Evolutionary conservation across 2,329 filamentous ascomycete genomes (phyloP), one percentile per base, ranked within the genome.

Genomic region (Xylaria sp.): DNA sequence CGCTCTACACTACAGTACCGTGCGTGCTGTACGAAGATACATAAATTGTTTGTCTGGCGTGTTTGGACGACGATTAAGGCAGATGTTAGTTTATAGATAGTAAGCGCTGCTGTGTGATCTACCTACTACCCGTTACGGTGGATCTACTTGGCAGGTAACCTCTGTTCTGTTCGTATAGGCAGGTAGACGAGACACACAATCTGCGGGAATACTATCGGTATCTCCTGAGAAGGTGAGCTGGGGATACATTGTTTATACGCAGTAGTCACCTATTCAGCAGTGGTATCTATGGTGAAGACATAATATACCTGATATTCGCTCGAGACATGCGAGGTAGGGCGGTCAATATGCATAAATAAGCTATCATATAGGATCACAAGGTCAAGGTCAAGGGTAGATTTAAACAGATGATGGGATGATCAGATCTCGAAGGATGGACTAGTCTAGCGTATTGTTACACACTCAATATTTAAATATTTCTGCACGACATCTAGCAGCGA

Each of bases 401-500:
- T 28, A 55, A 33, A 55, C 52, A 33, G 61, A 18, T 12, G 39
- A 54, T 59, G 62, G 59, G 46, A 28, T 66, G 58, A 49, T 58
- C 33, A 59, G 59, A 63, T 60, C 63, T 63, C 49, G 41, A 57
- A 43, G 31, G 59, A 43, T n/a, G 51, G 46, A 51, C 49, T 33
- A 43, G 25, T 13, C 49, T 33, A 43, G 25, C n/a, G 18, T 33
- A 48, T 59, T 54, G 58, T 58, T 58, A 63, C 59, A 67, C 60
- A 48, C 18, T 41, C 54, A 62, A 66, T 69, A 41, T 36, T 36
- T 36, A 36, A 36, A 36, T 36, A 36, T 61, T n/a, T 15, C 67
- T 69, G 67, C 64, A 69, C 64, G 64, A 69, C 64, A 69, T 69
- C 56, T 59, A 64, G 67, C 59, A 67, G 31, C 54, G 39, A 55